These are phyloP conservation scores for Raffaelea arxii DNA, from an alignment of 2,329 filamentous ascomycete genomes.

Conservation along the genomic window DNA sequence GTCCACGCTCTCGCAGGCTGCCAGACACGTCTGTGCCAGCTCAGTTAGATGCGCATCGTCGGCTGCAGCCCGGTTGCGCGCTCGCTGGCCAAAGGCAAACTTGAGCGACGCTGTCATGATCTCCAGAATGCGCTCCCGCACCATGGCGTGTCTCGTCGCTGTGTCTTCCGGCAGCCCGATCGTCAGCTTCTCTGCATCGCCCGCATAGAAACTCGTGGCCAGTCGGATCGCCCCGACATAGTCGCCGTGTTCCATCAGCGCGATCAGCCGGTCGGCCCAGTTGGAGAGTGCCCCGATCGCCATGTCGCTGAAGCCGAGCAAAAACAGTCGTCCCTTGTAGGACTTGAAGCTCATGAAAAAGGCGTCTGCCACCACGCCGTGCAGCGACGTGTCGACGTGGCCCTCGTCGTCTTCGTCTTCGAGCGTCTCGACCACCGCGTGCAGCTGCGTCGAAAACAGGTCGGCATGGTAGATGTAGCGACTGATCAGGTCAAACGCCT, in stretches of 20 bases:
- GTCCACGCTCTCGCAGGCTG: conserved; percentile 67
- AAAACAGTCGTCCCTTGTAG: conserved; percentile 88
- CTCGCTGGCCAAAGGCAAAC: conserved; percentile 68
- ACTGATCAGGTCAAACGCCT: conserved; percentile 84
- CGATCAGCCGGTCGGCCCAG: conserved; percentile 89
- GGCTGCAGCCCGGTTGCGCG: conserved; percentile 29
- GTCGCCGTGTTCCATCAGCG: conserved; percentile 93
- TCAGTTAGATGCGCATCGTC: conserved; percentile 59
- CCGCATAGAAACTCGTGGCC: conserved; percentile 85
- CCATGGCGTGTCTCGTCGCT: conserved; percentile 63
- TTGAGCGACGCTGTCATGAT: conserved; percentile 89
- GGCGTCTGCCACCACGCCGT: conserved; percentile 91
- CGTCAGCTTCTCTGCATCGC: conserved; percentile 85
- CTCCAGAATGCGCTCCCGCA: conserved; percentile 80
- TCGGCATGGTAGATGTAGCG: conserved; percentile 90
- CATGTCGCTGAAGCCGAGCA: conserved; percentile 88
- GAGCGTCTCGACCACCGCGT: conserved; percentile 74
- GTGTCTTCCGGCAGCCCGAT: conserved; percentile 87
- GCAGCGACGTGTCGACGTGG: conserved; percentile 80
- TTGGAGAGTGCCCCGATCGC: conserved; percentile 89
- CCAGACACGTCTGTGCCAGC: conserved; percentile 73
- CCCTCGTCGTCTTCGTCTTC: conserved; percentile 85
- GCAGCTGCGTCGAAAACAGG: conserved; percentile 79
- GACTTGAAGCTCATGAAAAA: conserved; percentile 97
- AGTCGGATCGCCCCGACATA: conserved; percentile 86